Base-by-base conservation (phyloP, 805 yeast genomes). In the Yarrowia phangngaensis region DNA sequence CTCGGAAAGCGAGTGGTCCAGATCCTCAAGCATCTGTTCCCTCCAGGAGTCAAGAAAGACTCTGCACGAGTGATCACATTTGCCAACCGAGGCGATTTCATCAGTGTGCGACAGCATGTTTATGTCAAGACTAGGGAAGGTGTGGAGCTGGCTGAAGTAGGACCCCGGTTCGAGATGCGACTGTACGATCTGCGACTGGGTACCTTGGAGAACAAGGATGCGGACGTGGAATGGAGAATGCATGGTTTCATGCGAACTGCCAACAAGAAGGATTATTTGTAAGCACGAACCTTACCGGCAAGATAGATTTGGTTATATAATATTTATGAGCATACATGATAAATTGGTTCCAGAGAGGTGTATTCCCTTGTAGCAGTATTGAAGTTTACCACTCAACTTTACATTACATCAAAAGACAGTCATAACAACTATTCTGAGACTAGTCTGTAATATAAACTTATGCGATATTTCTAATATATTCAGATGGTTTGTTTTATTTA, bases 141-240 rank as follows among this genome's bases (percentile, higher is more conserved):
- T 13, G 95, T 88, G 2, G 97, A 92, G 64, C 67, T 92, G 51
- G 89, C 96, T 52, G 99, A 92, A 64, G 84, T 92, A 27, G 99
- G 99, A 0, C 99, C 99, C n/a, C 73, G 99, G 54, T 92, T 92
- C 59, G 98, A 92, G 67, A 89, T 92, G 97, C 78, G 88, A 63
- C 69, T 92, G 56, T 92, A 79, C 64, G 97, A 90, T 65, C 69
- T 92, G 55, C 76, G 81, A 60, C 72, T 92, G 56, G 97, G 99
- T 3, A 86, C 95, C 32, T 66, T 90, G 54, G 98, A 92, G 58
- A 88, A 90, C 64, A 85, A 85, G 68, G 97, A 92, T 64, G 95
- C 97, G 8, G 98, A 92, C 61, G 79, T 86, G n/a, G 99, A 92
- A 64, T 92, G 97, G 97, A 84, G 85, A 70, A 71, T 85, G 58